Base-by-base conservation (phyloP, 2,329 filamentous ascomycete species). In the Tolypocladium tropicale region DNA sequence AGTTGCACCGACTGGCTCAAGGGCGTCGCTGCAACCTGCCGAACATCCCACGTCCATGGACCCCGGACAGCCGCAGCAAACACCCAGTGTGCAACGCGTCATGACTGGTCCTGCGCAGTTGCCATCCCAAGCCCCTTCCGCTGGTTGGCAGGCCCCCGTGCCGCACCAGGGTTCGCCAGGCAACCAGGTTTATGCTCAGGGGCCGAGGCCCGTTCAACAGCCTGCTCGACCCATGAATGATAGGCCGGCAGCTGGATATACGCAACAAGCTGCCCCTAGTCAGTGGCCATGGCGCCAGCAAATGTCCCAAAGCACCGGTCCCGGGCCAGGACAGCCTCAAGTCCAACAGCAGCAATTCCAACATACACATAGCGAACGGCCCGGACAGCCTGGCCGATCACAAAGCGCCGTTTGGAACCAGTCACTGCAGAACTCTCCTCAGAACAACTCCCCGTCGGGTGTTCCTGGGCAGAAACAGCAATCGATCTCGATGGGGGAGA, bases 171-270 rank as follows among this genome's bases (percentile, higher is more conserved):
- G 36, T 12, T 23, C 53, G 6, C 28, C 34, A 12, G 23, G 46
- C 3, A 6, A 3, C 9, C 55, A 56, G 18, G 28, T n/a, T 21
- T 14, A 39, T 33, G 21, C 43, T 6, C 54, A 55, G 25, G 50
- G 37, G 12, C 53, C 53, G 37, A 50, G 53, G 18, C 51, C 54
- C 32, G 49, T 4, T 39, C 50, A 55, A n/a, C 59, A 59, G 6
- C 54, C 56, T 12, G 6, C n/a, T 32, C 50, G 56, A 16, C 59
- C 59, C 6, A 56, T 55, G 21, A 59, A 56, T 25, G 57, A 52
- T 4, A 60, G 60, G 59, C 53, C 57, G 1, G 36, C 53, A 23
- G 50, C 57, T 32, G 56, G 55, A 6, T 32, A 55, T 23, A 32
- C 39, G 21, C 41, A 53, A 53, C 25, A 32, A 18, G 28, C 25